These are phyloP conservation scores for Xylariales sp. DNA, from an alignment of 2,329 filamentous ascomycete genomes.

Conservation along the genomic window DNA sequence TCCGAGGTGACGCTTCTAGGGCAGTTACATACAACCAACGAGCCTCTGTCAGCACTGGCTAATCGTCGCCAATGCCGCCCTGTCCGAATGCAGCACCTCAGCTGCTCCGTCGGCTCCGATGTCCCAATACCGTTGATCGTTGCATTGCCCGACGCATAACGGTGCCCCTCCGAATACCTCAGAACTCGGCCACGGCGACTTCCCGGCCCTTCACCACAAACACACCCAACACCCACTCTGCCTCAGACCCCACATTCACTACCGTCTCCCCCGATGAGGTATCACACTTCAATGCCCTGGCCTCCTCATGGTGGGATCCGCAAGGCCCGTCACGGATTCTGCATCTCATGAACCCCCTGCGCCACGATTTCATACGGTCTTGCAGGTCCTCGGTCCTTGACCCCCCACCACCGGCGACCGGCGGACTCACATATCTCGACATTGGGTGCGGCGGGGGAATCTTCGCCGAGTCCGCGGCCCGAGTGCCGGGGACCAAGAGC, in stretches of 20 bases:
- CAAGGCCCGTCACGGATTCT: conserved; percentile 87
- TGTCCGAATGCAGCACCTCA: conserved; percentile 10
- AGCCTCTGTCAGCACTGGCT: not conserved
- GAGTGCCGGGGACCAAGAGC: conserved; percentile 55
- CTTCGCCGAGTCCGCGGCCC: conserved; percentile 82
- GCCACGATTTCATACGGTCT: conserved; percentile 80
- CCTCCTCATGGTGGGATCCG: conserved; percentile 95
- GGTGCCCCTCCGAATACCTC: too few relatives aligned
- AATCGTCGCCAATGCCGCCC: conserved; percentile 12
- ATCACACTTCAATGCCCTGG: conserved; percentile 89
- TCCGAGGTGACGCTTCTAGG: too few relatives aligned
- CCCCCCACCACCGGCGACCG: conserved; percentile 26
- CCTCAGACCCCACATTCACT: conserved; percentile 37
- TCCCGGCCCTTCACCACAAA: conserved; percentile 5
- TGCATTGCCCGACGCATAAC: too few relatives aligned
- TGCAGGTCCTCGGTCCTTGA: conserved; percentile 59
- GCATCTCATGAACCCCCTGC: conserved; percentile 96
- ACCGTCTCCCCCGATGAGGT: conserved; percentile 87
- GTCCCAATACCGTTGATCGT: conserved; percentile 2
- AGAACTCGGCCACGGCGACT: not conserved
- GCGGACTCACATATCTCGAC: conserved; percentile 70
- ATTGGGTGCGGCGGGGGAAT: conserved; percentile 95
- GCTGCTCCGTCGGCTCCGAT: conserved; percentile 10
- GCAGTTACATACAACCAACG: too few relatives aligned
- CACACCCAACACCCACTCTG: conserved; percentile 15